Base-by-base conservation (phyloP, 345 rosid genomes). In the Salix caprea region DNA sequence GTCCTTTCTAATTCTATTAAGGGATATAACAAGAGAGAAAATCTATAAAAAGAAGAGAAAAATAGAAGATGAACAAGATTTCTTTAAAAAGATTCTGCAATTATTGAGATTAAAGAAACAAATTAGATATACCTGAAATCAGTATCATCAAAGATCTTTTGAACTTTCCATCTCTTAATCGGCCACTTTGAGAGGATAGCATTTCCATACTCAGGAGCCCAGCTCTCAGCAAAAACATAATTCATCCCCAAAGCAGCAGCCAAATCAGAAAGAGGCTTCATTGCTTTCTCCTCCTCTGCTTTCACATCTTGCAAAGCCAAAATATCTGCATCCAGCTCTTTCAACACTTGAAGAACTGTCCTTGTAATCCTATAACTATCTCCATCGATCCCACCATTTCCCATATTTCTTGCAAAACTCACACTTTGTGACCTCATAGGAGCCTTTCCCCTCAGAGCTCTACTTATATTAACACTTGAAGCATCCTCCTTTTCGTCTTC, bases 161-260 rank as follows among this genome's bases (percentile, higher is more conserved):
- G 97, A 18, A 90, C 92, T 75, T 74, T 82, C 87, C 86, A 91
- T 44, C 71, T 76, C 85, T 88, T 88, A 69, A 95, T 95, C 66
- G 97, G 97, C 97, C 97, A 95, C 81, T 82, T 89, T 7, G 99
- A 95, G 50, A 93, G 82, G 36, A 95, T 80, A 65, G 99, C 97
- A 86, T 95, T 95, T 14, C 99, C 99, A 78, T 93, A 95, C 82
- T 95, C 97, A 32, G 99, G 99, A 61, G 99, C 99, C 99, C 99
- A 95, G 82, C 97, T 93, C 84, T 95, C 99, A 11, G 99, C 99
- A 82, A 93, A 95, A 15, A 87, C 96, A 72, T 93, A 93, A 37
- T 81, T 84, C 99, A 95, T 93, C 61, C 93, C 94, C 82, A 95
- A 84, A 48, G 96, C 96, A 14, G 85, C 83, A 14, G 99, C 97